Base-by-base conservation (phyloP, 257 asterid species). In the Nicotiana knightiana region DNA sequence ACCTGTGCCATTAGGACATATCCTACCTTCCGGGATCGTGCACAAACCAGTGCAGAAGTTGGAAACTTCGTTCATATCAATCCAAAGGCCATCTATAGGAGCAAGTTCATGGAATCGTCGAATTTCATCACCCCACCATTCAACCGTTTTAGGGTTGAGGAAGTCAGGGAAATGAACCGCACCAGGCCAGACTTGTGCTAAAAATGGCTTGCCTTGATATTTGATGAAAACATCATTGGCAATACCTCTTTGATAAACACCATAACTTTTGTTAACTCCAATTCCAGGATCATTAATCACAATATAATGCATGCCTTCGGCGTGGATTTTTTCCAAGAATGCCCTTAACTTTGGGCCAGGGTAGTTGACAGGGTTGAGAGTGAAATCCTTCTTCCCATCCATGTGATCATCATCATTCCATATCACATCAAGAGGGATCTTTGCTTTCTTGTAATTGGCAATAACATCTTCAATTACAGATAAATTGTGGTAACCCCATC, bases 141-240 rank as follows among this genome's bases (percentile, higher is more conserved):
- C 88, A 13, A 89, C 93, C 0, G 99, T 92, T 67, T 85, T 89
- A 0, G 99, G 99, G 89, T 93, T 96, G 4, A 96, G 96, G 81
- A 87, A 94, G 61, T 96, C 99, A 0, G 99, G 99, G 90, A 94
- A 94, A 86, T 94, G 88, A 24, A 96, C 98, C 0, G 98, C 94
- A 24, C 99, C 99, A 0, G 98, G 98, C 99, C 99, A 94, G 16
- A 96, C 99, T 80, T 93, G 97, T n/a, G 94, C 99, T 8, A 94
- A 75, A 80, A 83, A 96, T 9, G 99, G 98, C 87, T 91, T 84
- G 48, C 91, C 93, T 10, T 86, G 80, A 70, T 94, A 94, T 71
- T 96, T 96, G 80, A 96, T 94, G 90, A 96, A 96, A 75, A 93
- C 98, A 28, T 96, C 99, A 3, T 92, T 87, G 21, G 91, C 94